Evolutionary conservation across 2,329 filamentous ascomycete genomes (phyloP).

Genomic region (Colletotrichum sidae): DNA sequence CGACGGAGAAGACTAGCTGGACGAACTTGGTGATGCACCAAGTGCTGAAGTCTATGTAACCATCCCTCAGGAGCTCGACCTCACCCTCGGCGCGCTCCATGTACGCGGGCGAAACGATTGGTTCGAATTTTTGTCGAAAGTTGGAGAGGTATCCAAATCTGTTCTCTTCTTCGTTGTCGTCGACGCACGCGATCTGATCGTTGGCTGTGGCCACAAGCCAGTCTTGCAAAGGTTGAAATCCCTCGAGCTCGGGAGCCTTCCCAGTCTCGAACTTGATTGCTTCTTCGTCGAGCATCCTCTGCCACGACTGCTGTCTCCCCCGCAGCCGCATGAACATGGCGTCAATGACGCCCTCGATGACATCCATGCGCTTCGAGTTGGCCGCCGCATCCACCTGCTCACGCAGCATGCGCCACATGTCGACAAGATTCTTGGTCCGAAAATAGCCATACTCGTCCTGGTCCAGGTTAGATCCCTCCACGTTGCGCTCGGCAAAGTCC

Average conservation of each 20-base stretch:
- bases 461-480: slow-evolving; percentile 81
- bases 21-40: slow-evolving; percentile 92
- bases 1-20: slow-evolving; percentile 86
- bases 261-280: slow-evolving; percentile 76
- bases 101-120: slow-evolving; percentile 84
- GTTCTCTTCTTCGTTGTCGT: slow-evolving; percentile 84
- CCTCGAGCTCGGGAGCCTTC: slow-evolving; percentile 67
- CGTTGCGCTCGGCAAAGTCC: slow-evolving; percentile 81
- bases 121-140: slow-evolving; percentile 86
- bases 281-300: slow-evolving; percentile 89
- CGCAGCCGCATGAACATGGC: slow-evolving; percentile 93
- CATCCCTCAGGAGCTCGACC: slow-evolving; percentile 81
- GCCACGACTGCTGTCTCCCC: slow-evolving; percentile 85
- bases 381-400: slow-evolving; percentile 90
- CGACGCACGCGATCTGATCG: slow-evolving; percentile 98
- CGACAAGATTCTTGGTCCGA: slow-evolving; percentile 89
- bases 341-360: slow-evolving; percentile 94
- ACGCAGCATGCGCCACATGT: slow-evolving; percentile 97
- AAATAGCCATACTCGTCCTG: slow-evolving; percentile 91
- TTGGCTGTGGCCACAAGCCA: slow-evolving; percentile 98
- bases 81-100: slow-evolving; percentile 80
- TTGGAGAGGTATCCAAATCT: slow-evolving; percentile 85
- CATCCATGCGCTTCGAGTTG: slow-evolving; percentile 86
- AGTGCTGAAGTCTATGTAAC: slow-evolving; percentile 94
- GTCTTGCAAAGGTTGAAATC: slow-evolving; percentile 86